Evolutionary conservation across 2,329 filamentous ascomycete genomes (phyloP).

Genomic region (Colletotrichum somersetense): DNA sequence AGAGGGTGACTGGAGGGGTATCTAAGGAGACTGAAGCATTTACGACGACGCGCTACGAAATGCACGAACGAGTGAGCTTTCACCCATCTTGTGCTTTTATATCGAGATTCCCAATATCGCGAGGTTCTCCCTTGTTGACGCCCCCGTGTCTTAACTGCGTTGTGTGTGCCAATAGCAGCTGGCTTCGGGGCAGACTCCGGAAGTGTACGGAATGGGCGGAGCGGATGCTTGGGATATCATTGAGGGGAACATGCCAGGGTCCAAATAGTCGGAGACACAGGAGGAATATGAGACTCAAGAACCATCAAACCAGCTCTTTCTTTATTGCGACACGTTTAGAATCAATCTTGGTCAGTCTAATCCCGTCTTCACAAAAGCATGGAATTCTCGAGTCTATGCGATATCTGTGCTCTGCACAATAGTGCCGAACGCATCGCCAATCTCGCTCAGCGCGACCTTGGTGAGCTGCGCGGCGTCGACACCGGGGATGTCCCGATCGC

Average conservation of each 20-base stretch:
- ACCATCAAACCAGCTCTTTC: not conserved
- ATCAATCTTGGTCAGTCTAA: not conserved
- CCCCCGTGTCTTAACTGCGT: no score
- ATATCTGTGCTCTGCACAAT: constrained; percentile 59
- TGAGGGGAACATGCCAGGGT: not conserved
- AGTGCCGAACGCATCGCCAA: constrained; percentile 74
- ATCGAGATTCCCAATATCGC: not conserved
- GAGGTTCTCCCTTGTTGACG: constrained; percentile 4
- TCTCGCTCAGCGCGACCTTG: constrained; percentile 66
- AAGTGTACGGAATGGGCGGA: no score
- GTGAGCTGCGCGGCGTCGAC: constrained; percentile 66
- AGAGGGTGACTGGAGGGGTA: not conserved
- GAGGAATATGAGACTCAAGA: not conserved
- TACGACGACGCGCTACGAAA: not conserved
- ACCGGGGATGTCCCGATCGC: constrained; percentile 75
- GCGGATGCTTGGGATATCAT: no score
- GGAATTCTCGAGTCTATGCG: not conserved
- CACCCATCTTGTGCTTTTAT: not conserved
- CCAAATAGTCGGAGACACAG: not conserved
- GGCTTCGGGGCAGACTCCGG: no score
- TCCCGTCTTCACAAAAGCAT: no score
- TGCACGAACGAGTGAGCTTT: no score
- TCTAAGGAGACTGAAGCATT: not conserved
- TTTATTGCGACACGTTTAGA: not conserved
- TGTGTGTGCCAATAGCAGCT: not conserved